Percentiles rank a stretch among this genome's conserved stretches.
These are phyloP conservation scores for Fistulifera pelliculosa DNA, from an alignment of 108 stramenopile species.

Conservation along the genomic window DNA sequence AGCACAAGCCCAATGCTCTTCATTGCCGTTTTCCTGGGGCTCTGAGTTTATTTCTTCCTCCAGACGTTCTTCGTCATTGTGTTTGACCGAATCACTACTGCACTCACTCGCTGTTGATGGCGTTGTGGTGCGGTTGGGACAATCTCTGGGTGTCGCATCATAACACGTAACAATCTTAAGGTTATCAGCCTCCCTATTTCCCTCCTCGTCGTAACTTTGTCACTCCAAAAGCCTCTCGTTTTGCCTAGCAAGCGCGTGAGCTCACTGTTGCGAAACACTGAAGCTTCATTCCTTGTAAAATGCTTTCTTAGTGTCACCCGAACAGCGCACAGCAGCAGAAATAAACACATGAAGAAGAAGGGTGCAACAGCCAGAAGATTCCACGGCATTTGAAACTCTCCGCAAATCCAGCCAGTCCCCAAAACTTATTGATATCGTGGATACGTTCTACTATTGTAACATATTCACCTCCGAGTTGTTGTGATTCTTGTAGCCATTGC, in stretches of 20 bases:
- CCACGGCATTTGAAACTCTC: slow-evolving; percentile 29
- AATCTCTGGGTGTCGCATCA: no score
- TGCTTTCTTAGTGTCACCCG: background rate
- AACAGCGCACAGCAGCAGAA: background rate
- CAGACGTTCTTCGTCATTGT: no score
- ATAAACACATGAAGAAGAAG: background rate
- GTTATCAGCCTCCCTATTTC: background rate
- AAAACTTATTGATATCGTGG: slow-evolving; percentile 30
- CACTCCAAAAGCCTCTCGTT: background rate
- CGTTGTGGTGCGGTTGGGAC: no score
- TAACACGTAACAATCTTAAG: no score
- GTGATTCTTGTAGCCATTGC: background rate
- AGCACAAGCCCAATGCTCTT: background rate
- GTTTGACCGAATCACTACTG: no score
- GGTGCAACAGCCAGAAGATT: slow-evolving; percentile 15
- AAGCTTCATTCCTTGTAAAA: background rate
- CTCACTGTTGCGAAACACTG: background rate
- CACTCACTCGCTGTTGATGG: no score
- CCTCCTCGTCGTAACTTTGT: no score
- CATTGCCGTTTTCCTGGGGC: no score
- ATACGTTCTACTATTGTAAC: slow-evolving; percentile 19
- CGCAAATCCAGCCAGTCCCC: slow-evolving; percentile 44
- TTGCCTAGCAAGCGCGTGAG: background rate
- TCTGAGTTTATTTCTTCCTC: no score
- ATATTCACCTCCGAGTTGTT: slow-evolving; percentile 20